Evolutionary conservation across 129 eudicot species (phyloP), one percentile per base, ranked within the genome.

Genomic region (Flaveria ramosissima): DNA sequence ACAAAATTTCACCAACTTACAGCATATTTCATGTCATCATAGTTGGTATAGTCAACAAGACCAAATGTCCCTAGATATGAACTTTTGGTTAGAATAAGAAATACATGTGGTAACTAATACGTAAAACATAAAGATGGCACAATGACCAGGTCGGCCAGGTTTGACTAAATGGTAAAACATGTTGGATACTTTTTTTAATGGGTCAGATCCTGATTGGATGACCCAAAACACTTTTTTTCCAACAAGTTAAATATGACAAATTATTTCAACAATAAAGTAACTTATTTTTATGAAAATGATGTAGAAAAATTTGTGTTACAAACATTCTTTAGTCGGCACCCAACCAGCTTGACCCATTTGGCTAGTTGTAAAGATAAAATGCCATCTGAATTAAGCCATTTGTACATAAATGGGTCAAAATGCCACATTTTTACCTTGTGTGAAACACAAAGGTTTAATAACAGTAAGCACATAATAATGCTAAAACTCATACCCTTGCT

Each of bases 1-100:
- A 68, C 48, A 30, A 27, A 5, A n/a, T 26, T 42, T 42, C 62
- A 27, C 7, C 13, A 60, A 85, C 97, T 93, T 89, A 93, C 98
- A 83, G 98, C 98, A 85, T 90, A 90, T 84, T 90, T 90, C 98
- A 93, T 90, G 86, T 93, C 98, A 1, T 93, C 98, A 57, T 84
- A 87, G 76, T 85, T 90, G 11, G 97, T 90, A 57, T 93, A 93
- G 75, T 93, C 98, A 80, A 93, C 97, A 79, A 93, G 79, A 78
- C 97, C 98, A 87, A 56, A 88, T 46, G 97, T 87, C 74, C 98
- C 98, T 93, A 78, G 4, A 84, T 51, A 78, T 21, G 16, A 81
- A 62, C 3, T 23, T 50, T 15, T 48, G 30, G 52, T 72, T 67
- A 77, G 70, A 77, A 23, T 15, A 70, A 52, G 15, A 50, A 36